Evolutionary conservation across 2,329 filamentous ascomycete genomes (phyloP).

Genomic region (Sporothrix variecibatus): DNA sequence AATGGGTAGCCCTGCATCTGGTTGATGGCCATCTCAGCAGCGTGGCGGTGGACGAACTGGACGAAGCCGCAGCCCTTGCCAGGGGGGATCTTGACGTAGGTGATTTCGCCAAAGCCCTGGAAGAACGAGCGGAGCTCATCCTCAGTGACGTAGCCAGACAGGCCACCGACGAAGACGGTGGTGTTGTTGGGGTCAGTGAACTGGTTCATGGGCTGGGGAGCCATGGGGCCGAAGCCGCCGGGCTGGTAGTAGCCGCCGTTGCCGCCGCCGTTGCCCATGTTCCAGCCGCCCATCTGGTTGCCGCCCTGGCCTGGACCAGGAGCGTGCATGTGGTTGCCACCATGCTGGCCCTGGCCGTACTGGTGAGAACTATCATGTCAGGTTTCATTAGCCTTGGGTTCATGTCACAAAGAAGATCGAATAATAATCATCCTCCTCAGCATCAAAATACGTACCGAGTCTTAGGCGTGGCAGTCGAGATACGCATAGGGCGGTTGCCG

Average conservation of each 20-base stretch:
- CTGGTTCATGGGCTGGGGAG: slow-evolving; percentile 76
- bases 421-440: no score
- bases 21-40: slow-evolving; percentile 99
- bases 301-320: slow-evolving; percentile 46
- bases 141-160: slow-evolving; percentile 97
- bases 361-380: slow-evolving; percentile 42
- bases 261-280: slow-evolving; percentile 33
- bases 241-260: slow-evolving; percentile 42
- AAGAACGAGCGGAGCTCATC: slow-evolving; percentile 99
- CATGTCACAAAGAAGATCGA: neutral
- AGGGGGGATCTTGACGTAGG: slow-evolving; percentile 98
- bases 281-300: slow-evolving; percentile 44
- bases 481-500: slow-evolving; percentile 97
- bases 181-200: slow-evolving; percentile 99
- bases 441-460: slow-evolving; percentile 58
- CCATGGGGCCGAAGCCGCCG: slow-evolving; percentile 37
- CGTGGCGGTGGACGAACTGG: slow-evolving; percentile 97
- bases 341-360: slow-evolving; percentile 41
- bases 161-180: slow-evolving; percentile 94
- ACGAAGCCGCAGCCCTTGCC: slow-evolving; percentile 99
- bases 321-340: slow-evolving; percentile 44
- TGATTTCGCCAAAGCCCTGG: slow-evolving; percentile 99
- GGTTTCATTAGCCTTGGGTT: neutral
- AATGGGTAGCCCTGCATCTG: slow-evolving; percentile 99
- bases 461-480: slow-evolving; percentile 96